These are phyloP conservation scores for Cymodocea nodosa DNA, from an alignment of 116 monocot genomes.

Conservation along the genomic window DNA sequence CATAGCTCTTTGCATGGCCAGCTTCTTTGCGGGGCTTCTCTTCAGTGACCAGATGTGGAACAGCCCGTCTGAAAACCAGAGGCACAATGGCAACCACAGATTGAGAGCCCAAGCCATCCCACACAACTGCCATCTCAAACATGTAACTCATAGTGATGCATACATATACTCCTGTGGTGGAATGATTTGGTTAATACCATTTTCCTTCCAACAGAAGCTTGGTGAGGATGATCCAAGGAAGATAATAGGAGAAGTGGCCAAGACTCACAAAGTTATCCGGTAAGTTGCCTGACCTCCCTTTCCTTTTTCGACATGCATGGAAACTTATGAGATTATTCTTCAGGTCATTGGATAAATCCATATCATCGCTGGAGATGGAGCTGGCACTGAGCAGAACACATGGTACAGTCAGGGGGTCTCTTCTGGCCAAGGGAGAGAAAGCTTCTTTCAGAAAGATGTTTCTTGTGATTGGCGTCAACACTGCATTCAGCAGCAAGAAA, in stretches of 20 bases:
- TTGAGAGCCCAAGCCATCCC: neutral
- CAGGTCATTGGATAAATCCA: conserved; percentile 63
- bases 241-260: conserved; percentile 55
- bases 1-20: conserved; percentile 27
- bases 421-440: neutral
- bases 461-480: conserved; percentile 78
- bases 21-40: conserved; percentile 52
- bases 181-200: neutral
- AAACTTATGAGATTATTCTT: neutral
- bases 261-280: conserved; percentile 65
- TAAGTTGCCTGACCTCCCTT: conserved; percentile 18
- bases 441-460: conserved; percentile 14
- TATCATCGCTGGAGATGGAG: conserved; percentile 72
- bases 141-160: conserved; percentile 13
- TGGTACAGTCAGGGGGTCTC: neutral
- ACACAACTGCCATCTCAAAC: conserved; percentile 30
- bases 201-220: conserved; percentile 24
- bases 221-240: conserved; percentile 31
- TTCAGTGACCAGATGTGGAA: conserved; percentile 19
- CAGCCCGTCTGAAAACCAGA: conserved; percentile 9
- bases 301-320: neutral
- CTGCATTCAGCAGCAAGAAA: conserved; percentile 82
- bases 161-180: neutral
- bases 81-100: conserved; percentile 1
- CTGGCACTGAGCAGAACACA: conserved; percentile 45